Conservation (phyloP, 2,329 filamentous ascomycete genomes). For the Penicillium oxalicum region DNA sequence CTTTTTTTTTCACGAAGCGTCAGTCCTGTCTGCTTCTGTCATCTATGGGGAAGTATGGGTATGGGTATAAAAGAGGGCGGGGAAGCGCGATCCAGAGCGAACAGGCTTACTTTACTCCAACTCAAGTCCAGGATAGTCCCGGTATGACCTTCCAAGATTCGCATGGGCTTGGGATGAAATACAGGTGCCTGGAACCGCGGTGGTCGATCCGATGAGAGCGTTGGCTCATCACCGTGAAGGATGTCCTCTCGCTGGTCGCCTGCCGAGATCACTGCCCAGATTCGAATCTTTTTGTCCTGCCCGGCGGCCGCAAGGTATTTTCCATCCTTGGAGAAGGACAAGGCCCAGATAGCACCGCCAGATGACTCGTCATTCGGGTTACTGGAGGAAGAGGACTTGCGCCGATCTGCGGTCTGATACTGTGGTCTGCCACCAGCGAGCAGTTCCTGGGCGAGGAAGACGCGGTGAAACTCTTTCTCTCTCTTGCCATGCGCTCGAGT, state of each 20-base stretch:
- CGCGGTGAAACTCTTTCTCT: constrained; percentile 70
- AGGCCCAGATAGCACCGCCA: constrained; percentile 76
- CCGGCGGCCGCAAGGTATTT: constrained; percentile 88
- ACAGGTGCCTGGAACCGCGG: constrained; percentile 81
- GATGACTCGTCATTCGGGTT: constrained; percentile 24
- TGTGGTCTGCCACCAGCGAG: constrained; percentile 56
- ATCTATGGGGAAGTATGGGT: no score
- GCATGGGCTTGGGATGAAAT: constrained; percentile 70
- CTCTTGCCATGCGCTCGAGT: constrained; percentile 77
- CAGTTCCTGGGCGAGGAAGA: constrained; percentile 86
- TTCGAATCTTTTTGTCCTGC: constrained; percentile 74
- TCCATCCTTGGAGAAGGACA: constrained; percentile 89
- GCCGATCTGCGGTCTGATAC: constrained; percentile 25
- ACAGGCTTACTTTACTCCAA: constrained; percentile 72
- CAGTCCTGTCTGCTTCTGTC: neutral
- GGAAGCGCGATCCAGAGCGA: no score
- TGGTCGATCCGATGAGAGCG: constrained; percentile 40
- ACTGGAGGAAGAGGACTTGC: constrained; percentile 21
- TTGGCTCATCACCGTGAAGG: constrained; percentile 62
- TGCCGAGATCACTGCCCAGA: constrained; percentile 84
- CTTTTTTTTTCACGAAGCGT: constrained; percentile 51
- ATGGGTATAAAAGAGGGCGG: no score
- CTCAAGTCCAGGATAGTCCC: constrained; percentile 84
- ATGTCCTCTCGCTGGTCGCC: constrained; percentile 69
- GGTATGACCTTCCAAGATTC: constrained; percentile 77